phyloP scores from a whole-genome alignment of 2,329 filamentous ascomycete species.

The Microcyclospora pomicola region DNA sequence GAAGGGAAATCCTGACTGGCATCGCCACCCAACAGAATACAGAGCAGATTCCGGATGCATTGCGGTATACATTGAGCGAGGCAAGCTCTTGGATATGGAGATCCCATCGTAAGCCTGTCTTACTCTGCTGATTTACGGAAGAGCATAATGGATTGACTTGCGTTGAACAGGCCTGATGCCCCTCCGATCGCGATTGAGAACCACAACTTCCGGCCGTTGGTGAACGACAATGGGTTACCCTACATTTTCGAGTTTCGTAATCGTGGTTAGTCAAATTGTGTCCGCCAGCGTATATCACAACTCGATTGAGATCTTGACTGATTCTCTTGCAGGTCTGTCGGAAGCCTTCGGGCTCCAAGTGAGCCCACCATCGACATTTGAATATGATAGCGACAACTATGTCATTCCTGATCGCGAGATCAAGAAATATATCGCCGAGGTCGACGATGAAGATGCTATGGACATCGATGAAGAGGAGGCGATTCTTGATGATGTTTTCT shows the following conservation, averaged over 20 bases:
- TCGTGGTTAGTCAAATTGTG: not conserved
- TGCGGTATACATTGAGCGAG: conserved; percentile 4
- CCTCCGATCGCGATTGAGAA: not conserved
- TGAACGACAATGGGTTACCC: not conserved
- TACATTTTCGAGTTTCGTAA: conserved; percentile 1
- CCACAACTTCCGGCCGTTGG: not conserved
- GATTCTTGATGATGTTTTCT: no score
- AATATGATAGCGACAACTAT: not conserved
- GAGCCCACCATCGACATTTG: not conserved
- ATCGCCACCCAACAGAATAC: conserved; percentile 1
- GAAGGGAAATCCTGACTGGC: not conserved
- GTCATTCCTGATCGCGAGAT: no score
- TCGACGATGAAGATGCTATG: no score
- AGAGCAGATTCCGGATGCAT: conserved; percentile 2
- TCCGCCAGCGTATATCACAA: not conserved
- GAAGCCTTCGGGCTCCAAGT: not conserved
- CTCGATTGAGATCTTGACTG: not conserved
- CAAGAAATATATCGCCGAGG: no score
- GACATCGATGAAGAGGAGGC: no score
- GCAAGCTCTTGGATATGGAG: not conserved
- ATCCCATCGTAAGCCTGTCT: not conserved
- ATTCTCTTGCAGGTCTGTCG: not conserved
- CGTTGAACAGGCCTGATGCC: not conserved
- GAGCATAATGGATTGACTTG: not conserved
- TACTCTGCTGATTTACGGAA: not conserved